phyloP scores from a whole-genome alignment of 495 filamentous ascomycete genomes.

The Margaritispora aquatica region DNA sequence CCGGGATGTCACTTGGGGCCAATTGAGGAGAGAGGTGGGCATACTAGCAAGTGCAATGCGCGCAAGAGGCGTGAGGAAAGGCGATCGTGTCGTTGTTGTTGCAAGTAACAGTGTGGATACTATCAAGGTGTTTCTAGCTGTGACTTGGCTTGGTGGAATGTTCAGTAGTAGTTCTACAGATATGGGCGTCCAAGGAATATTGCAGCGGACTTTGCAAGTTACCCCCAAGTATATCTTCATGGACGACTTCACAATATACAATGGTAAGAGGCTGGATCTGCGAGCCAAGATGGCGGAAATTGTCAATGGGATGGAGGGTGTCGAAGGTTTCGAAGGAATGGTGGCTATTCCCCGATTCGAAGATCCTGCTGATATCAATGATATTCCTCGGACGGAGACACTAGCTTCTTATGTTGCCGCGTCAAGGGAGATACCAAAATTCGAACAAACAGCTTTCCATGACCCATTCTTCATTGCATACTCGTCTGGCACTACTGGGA shows the following conservation, averaged over 20 bases:
- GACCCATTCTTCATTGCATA: constrained; percentile 71
- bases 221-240: constrained; percentile 65
- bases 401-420: constrained; percentile 47
- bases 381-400: constrained; percentile 47
- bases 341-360: constrained; percentile 61
- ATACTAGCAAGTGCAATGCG: constrained; percentile 55
- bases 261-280: constrained; percentile 67
- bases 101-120: constrained; percentile 71
- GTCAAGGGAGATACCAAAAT: constrained; percentile 35
- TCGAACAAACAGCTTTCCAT: constrained; percentile 55
- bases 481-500: constrained; percentile 66
- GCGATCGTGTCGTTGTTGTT: constrained; percentile 67
- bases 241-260: constrained; percentile 74
- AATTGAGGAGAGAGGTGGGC: constrained; percentile 50
- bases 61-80: constrained; percentile 53
- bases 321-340: constrained; percentile 54
- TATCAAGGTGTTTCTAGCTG: constrained; percentile 56
- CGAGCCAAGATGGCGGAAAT: constrained; percentile 65
- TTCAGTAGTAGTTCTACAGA: constrained; percentile 71
- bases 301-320: constrained; percentile 49
- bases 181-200: constrained; percentile 69
- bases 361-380: constrained; percentile 49
- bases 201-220: constrained; percentile 68
- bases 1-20: constrained; percentile 54
- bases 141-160: constrained; percentile 59